Percentiles rank a stretch among this genome's conserved stretches.
These are phyloP conservation scores for Penstemon davidsonii DNA, from an alignment of 257 asterid genomes.

Conservation along the genomic window DNA sequence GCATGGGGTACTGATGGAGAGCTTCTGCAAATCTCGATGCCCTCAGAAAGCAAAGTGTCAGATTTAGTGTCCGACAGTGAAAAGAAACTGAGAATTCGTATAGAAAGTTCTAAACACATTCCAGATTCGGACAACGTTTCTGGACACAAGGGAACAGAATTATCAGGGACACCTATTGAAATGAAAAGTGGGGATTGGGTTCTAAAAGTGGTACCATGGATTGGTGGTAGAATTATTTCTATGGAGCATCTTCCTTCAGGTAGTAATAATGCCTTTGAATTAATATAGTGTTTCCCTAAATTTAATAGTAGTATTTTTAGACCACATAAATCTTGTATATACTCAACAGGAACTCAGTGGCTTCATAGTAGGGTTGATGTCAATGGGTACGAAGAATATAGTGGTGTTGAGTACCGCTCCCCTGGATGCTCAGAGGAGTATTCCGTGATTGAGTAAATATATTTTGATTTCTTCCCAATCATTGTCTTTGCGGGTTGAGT, in stretches of 20 bases:
- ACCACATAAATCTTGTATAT: too few relatives aligned
- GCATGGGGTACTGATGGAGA: slow-evolving; percentile 88
- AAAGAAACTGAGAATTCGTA: slow-evolving; percentile 48
- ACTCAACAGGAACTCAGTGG: slow-evolving; percentile 82
- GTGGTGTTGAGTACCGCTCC: slow-evolving; percentile 78
- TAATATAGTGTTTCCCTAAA: slow-evolving; percentile 1
- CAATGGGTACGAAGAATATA: slow-evolving; percentile 91
- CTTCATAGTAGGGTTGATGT: slow-evolving; percentile 87
- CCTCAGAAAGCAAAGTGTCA: slow-evolving; percentile 65
- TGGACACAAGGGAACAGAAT: slow-evolving; percentile 75
- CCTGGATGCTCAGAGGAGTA: slow-evolving; percentile 95
- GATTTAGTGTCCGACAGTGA: slow-evolving; percentile 54
- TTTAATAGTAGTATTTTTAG: not conserved
- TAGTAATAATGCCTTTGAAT: slow-evolving; percentile 24
- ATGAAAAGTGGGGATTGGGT: slow-evolving; percentile 83
- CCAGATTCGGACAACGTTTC: slow-evolving; percentile 60
- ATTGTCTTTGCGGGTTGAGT: not conserved
- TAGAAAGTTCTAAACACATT: slow-evolving; percentile 64
- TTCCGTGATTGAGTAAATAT: slow-evolving; percentile 73
- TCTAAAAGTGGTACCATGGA: slow-evolving; percentile 89
- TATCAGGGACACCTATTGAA: slow-evolving; percentile 69
- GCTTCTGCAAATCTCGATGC: slow-evolving; percentile 55
- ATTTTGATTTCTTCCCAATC: not conserved
- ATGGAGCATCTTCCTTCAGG: slow-evolving; percentile 95
- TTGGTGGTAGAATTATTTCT: slow-evolving; percentile 93